Conservation (phyloP, 1,139 yeast species). For the Candida tropicalis region DNA sequence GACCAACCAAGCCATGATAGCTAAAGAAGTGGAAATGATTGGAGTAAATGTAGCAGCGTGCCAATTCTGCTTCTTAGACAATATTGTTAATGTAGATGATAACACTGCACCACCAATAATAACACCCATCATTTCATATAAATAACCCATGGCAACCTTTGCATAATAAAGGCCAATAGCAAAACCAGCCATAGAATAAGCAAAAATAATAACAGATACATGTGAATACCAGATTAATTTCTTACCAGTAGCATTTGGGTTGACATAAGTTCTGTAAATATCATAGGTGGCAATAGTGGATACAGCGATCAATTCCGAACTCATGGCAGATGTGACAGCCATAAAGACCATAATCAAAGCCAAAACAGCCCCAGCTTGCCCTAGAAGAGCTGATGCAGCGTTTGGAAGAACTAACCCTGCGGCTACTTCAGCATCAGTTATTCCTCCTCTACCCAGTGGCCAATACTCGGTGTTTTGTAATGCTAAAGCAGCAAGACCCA, state of each 20-base stretch:
- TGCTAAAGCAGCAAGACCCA: slow-evolving; percentile 81
- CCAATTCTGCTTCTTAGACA: slow-evolving; percentile 67
- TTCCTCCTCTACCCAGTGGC: slow-evolving; percentile 74
- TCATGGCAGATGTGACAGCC: slow-evolving; percentile 81
- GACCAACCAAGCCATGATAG: slow-evolving; percentile 68
- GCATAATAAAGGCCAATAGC: slow-evolving; percentile 83
- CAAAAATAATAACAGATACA: slow-evolving; percentile 61
- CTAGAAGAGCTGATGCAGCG: slow-evolving; percentile 83
- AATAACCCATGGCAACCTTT: slow-evolving; percentile 81
- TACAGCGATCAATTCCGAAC: slow-evolving; percentile 87
- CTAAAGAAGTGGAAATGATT: slow-evolving; percentile 60
- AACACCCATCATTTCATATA: slow-evolving; percentile 85
- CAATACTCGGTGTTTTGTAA: slow-evolving; percentile 67
- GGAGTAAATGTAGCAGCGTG: slow-evolving; percentile 65
- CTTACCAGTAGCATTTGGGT: slow-evolving; percentile 77
- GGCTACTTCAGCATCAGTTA: slow-evolving; percentile 68
- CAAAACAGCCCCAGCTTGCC: slow-evolving; percentile 85
- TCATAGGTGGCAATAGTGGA: slow-evolving; percentile 85
- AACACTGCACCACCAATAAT: slow-evolving; percentile 85
- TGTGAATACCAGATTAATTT: slow-evolving; percentile 71
- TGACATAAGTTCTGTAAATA: slow-evolving; percentile 75
- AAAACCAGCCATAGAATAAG: slow-evolving; percentile 76
- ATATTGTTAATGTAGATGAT: slow-evolving; percentile 71
- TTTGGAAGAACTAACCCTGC: slow-evolving; percentile 86
- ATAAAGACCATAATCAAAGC: slow-evolving; percentile 76